Conservation (phyloP, 495 filamentous ascomycete species). For the Penicillium mononematosum region DNA sequence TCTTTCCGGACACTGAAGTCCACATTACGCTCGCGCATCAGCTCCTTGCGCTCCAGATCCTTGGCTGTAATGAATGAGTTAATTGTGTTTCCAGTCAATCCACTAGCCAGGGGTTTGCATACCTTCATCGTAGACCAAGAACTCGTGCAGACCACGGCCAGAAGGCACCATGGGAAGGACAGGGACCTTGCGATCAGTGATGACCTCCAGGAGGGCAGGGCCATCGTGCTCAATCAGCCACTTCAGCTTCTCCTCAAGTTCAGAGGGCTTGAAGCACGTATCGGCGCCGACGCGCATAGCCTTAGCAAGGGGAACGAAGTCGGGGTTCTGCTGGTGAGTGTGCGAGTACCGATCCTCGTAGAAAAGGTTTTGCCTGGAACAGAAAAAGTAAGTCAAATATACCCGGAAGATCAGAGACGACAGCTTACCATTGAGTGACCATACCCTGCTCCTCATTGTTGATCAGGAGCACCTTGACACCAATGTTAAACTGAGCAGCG, state of each 20-base stretch:
- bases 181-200: constrained; percentile 85
- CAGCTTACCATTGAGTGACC: constrained; percentile 77
- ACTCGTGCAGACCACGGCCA: constrained; percentile 86
- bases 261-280: constrained; percentile 62
- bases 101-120: constrained; percentile 13
- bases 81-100: constrained; percentile 13
- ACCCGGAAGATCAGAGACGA: neutral
- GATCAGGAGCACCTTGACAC: constrained; percentile 85
- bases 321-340: constrained; percentile 86
- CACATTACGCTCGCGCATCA: constrained; percentile 68
- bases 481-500: constrained; percentile 87
- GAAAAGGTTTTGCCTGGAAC: constrained; percentile 73
- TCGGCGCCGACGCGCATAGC: constrained; percentile 76
- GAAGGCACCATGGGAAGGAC: constrained; percentile 95
- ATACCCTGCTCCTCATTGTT: constrained; percentile 96
- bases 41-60: constrained; percentile 67
- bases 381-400: neutral
- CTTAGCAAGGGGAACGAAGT: constrained; percentile 82
- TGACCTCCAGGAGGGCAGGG: constrained; percentile 65
- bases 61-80: constrained; percentile 55
- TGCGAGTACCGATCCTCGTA: constrained; percentile 91
- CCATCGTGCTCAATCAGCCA: constrained; percentile 86
- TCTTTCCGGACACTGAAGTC: constrained; percentile 26
- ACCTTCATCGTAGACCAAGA: constrained; percentile 88
- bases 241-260: constrained; percentile 73